Base-by-base conservation (phyloP, 768 basidiomycete species). In the Fomitopsis serialis region DNA sequence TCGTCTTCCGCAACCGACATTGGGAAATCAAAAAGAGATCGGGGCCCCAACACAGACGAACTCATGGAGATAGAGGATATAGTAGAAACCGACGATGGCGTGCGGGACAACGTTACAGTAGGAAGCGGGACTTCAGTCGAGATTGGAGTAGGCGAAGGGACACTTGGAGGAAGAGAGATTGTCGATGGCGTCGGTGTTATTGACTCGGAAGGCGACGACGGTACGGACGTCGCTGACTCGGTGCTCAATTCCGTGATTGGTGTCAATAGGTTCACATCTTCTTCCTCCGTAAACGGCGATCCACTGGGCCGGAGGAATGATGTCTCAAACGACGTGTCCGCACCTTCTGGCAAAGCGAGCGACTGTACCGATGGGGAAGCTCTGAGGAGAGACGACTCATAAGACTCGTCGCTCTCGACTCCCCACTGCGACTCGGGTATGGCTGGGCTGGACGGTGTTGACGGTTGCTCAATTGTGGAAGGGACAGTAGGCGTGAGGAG, bases 311-410 rank as follows among this genome's bases (percentile, higher is more conserved):
- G 73, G 62, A 90, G 70, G 64, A 86, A 75, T 0, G 89, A 89
- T 0, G 88, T 88, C 53, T 91, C 89, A 53, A 82, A 85, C 0
- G 87, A 89, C 0, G 62, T 70, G 57, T 91, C 89, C 9, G 61
- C 64, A 3, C 75, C 78, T 42, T 92, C 88, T 1, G 78, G 80
- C 42, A 89, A 64, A 0, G 72, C 70, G 5, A 70, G 57, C 5
- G 75, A 74, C 44, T 70, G 75, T 3, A 80, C 71, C 21, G 85
- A 84, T 17, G 85, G 87, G 2, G 90, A 89, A 0, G 89, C 83
- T 5, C 71, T 73, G 22, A 92, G 71, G n/a, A 87, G 70, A 1
- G 87, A 87, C 0, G 90, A 90, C 21, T 91, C 89, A 56, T 86
- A 92, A 0, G 89, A 85, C 10, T 74, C 63, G 50, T 88, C 82